A percentile compares a stretch with the other conserved stretches of the same genome.
phyloP scores from a whole-genome alignment of 495 filamentous ascomycete species.

The Lichenothelia convexa region DNA sequence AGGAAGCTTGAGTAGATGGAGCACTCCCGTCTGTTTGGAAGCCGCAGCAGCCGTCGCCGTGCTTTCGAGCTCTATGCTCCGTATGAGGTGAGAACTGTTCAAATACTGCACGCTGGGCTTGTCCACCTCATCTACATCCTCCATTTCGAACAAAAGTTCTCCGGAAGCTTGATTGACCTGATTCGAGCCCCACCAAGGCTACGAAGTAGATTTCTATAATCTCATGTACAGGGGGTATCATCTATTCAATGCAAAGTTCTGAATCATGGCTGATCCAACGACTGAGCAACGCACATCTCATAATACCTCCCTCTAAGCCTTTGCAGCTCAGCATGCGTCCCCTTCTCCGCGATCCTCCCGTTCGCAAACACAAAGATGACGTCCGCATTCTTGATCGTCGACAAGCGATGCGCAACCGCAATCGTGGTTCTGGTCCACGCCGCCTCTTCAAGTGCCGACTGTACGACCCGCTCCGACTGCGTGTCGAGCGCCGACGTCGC shows the following conservation, averaged over 20 bases:
- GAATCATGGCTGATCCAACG: background rate
- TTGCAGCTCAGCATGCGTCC: background rate
- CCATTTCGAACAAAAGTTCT: no score
- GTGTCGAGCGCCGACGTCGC: conserved; percentile 7
- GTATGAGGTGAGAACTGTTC: no score
- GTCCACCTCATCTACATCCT: no score
- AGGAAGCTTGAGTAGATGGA: no score
- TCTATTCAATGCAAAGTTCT: background rate
- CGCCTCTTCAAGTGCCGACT: conserved; percentile 5
- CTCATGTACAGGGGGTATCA: background rate
- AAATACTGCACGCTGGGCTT: no score
- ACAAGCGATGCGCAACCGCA: conserved; percentile 6
- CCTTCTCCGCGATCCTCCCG: conserved; percentile 1
- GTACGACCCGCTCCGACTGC: conserved; percentile 4
- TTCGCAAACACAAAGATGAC: conserved; percentile 1
- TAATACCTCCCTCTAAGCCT: background rate
- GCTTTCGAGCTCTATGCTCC: no score
- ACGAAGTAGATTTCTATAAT: background rate
- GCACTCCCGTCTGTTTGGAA: no score
- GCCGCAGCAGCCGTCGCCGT: no score
- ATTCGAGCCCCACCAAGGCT: no score
- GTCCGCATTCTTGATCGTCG: conserved; percentile 4
- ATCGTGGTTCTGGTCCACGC: conserved; percentile 4
- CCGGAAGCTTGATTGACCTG: no score
- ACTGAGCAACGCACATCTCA: background rate